Base-by-base conservation (phyloP, 2,329 filamentous ascomycete species). In the Penicillium sp. region DNA sequence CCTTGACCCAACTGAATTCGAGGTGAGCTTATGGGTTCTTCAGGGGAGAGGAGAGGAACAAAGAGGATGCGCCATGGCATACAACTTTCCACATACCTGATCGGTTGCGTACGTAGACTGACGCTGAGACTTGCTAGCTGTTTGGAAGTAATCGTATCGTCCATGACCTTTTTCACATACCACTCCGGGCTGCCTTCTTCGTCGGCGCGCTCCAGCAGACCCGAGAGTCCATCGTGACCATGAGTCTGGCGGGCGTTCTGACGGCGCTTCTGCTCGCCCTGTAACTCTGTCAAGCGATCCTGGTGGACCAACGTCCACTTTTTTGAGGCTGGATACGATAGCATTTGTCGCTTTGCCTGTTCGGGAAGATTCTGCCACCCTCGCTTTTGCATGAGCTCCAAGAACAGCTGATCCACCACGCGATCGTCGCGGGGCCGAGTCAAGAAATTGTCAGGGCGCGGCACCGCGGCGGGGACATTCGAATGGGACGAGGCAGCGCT, bases 231-330 rank as follows among this genome's bases (percentile, higher is more conserved):
- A 48, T 84, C 80, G 46, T 78, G 76, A 55, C 88, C 82, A 54
- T 84, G 84, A 5, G 86, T 83, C 50, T 77, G 78, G 52, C 85
- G 83, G 33, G 85, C 82, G 45, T 88, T 86, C 60, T 85, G 81
- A 58, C 88, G 79, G 58, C 90, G 83, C 71, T 91, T 95, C 71
- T 95, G 89, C 65, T 97, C 91, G 37, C 90, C 89, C 74, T 97
- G 90, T 79, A 85, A 88, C 70, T 97, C 91, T 5, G 89, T 88
- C 59, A 98, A 77, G 53, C 88, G 85, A 72, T 98, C 93, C 71
- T 98, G 91, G 67, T 97, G 86, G 44, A 98, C 86, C 50, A 98
- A 75, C 1, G 90, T 96, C 93, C 93, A 98, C 72, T 97, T 98
- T 77, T 97, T 97, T 55, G 84, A 82, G 7, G 93, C 81, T 11